Conservation (phyloP, 2,329 filamentous ascomycete species). For the Alternaria dauci region DNA sequence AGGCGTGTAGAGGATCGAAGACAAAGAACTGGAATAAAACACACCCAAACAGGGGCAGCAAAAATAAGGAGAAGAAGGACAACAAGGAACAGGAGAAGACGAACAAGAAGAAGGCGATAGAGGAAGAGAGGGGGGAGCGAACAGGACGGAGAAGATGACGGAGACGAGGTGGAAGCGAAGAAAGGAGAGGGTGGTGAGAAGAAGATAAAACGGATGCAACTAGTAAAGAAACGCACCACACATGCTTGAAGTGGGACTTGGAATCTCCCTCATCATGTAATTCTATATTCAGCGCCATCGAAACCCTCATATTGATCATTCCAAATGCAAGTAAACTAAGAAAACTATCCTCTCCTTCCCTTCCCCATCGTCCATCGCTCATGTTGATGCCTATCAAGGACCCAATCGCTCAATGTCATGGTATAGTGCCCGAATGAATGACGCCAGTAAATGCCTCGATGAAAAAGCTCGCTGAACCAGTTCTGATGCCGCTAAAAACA, state of each 20-base stretch:
- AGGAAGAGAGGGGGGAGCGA: neutral
- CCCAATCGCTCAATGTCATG: constrained; percentile 23
- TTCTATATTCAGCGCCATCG: neutral
- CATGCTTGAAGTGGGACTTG: neutral
- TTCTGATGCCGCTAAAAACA: constrained; percentile 40
- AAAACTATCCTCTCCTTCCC: neutral
- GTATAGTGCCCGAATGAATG: constrained; percentile 28
- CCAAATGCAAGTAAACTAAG: neutral
- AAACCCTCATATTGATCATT: neutral
- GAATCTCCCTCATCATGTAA: neutral
- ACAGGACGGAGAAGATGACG: neutral
- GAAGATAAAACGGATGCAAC: neutral
- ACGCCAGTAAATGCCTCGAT: constrained; percentile 30
- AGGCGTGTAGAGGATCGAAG: too few species aligned
- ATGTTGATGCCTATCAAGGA: constrained; percentile 2
- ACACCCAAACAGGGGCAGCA: neutral
- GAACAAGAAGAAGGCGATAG: neutral
- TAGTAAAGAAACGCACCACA: neutral
- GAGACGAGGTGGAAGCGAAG: neutral
- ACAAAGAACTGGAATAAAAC: too few species aligned
- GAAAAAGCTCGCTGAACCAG: constrained; percentile 15
- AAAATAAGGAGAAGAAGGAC: neutral
- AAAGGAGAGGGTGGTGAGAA: neutral
- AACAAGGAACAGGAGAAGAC: neutral
- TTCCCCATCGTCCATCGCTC: neutral